Percentiles rank a stretch among this genome's conserved stretches.
phyloP scores from a whole-genome alignment of 2,329 filamentous ascomycete species.

The Alternaria arbusti region DNA sequence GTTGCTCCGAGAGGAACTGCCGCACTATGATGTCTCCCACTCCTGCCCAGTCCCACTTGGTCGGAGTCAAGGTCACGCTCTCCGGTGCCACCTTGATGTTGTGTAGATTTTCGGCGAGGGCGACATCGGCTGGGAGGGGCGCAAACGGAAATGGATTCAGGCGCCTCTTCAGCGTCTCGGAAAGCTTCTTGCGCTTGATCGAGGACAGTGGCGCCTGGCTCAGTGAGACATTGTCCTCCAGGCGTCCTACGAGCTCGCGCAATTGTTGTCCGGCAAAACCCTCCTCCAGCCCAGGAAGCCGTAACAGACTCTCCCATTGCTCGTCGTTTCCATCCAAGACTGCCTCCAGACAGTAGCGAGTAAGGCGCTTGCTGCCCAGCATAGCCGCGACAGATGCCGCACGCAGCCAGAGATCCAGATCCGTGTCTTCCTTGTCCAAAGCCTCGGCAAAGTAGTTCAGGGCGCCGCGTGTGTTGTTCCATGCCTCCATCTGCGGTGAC shows the following conservation, averaged over 20 bases:
- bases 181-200: constrained; percentile 58
- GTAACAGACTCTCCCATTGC: constrained; percentile 59
- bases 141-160: constrained; percentile 60
- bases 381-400: constrained; percentile 64
- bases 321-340: constrained; percentile 68
- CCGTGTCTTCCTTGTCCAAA: constrained; percentile 68
- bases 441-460: constrained; percentile 66
- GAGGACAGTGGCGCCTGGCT: constrained; percentile 58
- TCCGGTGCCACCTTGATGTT: constrained; percentile 40
- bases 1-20: constrained; percentile 51
- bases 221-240: constrained; percentile 63
- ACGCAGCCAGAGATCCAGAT: constrained; percentile 69
- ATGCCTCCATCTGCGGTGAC: constrained; percentile 43
- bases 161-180: constrained; percentile 59
- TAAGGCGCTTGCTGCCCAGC: constrained; percentile 64
- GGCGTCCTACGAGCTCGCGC: constrained; percentile 52
- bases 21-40: constrained; percentile 58
- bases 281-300: constrained; percentile 59
- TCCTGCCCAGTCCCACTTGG: constrained; percentile 55
- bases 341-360: constrained; percentile 68
- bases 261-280: constrained; percentile 47
- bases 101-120: constrained; percentile 21
- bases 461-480: constrained; percentile 37
- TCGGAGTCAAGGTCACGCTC: constrained; percentile 42
- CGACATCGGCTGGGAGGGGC: constrained; percentile 46